Base-by-base conservation (phyloP, 805 yeast genomes). In the Sungouiella thailandica region DNA sequence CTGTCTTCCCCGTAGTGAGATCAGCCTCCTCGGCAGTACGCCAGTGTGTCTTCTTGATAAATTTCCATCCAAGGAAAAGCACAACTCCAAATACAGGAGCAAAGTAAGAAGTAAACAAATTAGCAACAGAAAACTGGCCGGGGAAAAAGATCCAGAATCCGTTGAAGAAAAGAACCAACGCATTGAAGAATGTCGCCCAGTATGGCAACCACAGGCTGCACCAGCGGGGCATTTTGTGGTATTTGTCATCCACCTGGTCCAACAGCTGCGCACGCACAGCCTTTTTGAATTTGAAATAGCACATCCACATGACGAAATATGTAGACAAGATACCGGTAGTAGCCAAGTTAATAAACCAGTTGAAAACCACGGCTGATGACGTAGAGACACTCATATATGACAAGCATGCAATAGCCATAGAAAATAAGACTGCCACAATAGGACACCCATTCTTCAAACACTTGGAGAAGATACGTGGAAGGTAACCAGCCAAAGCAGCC, bases 401-500 rank as follows among this genome's bases (percentile, higher is more conserved):
- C 34, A 60, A 46, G 29, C 57, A 51, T 1, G 52, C 40, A 10
- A 58, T 31, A n/a, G 61, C 47, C 24, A 73, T 52, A 7, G 79
- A 65, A 7, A 70, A 62, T 5, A 56, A 36, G 13, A 80, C 78
- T 4, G 84, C 68, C 39, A 66, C 64, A 20, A 81, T 66, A 7
- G 94, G 94, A 9, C 81, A 82, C 37, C 95, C 95, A 27, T 70
- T 66, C 29, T 65, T 69, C 43, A 77, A 72, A 49, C 90, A 81
- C 40, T 60, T 64, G 9, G 74, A 60, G 44, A 86, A 83, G 28
- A 83, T 44, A 24, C 62, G 62, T 8, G 95, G 95, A 2, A 90
- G 82, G 55, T 85, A 85, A 34, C 95, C 95, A 2, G 95, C 88
- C 23, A 88, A 79, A 45, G 85, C 80, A 0, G 89, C 83, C 1